These are phyloP conservation scores for Metschnikowia continentalis DNA, from an alignment of 805 yeast species.

Conservation along the genomic window DNA sequence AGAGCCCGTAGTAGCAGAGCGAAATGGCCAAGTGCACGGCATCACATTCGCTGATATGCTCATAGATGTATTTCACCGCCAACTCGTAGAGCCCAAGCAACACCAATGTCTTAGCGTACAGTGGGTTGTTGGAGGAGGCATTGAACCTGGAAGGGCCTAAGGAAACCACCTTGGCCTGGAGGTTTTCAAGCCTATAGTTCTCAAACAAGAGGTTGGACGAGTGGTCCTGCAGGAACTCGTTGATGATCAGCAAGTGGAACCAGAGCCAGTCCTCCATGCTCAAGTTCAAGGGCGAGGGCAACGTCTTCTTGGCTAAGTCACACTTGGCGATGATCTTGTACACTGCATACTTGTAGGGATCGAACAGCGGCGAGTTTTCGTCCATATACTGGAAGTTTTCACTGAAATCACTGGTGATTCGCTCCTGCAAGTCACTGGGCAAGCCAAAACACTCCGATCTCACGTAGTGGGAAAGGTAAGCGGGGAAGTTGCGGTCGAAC, in stretches of 20 bases:
- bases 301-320: slow-evolving; percentile 58
- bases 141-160: slow-evolving; percentile 73
- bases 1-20: slow-evolving; percentile 65
- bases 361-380: slow-evolving; percentile 52
- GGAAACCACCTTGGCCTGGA: slow-evolving; percentile 66
- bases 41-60: slow-evolving; percentile 66
- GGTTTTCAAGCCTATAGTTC: slow-evolving; percentile 64
- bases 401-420: slow-evolving; percentile 75
- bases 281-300: slow-evolving; percentile 63
- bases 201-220: slow-evolving; percentile 53
- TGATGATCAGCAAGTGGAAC: slow-evolving; percentile 78
- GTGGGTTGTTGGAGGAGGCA: slow-evolving; percentile 57
- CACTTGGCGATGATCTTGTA: slow-evolving; percentile 93
- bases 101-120: slow-evolving; percentile 70
- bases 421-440: slow-evolving; percentile 62
- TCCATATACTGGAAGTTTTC: slow-evolving; percentile 67
- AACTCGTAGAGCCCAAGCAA: slow-evolving; percentile 77
- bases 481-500: slow-evolving; percentile 78
- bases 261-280: slow-evolving; percentile 96
- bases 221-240: slow-evolving; percentile 39
- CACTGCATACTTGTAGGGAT: slow-evolving; percentile 86
- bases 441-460: slow-evolving; percentile 51
- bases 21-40: slow-evolving; percentile 88
- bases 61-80: slow-evolving; percentile 64
- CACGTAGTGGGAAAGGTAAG: slow-evolving; percentile 65